phyloP scores from a whole-genome alignment of 208 protist genomes.

The Leishmania arabica region DNA sequence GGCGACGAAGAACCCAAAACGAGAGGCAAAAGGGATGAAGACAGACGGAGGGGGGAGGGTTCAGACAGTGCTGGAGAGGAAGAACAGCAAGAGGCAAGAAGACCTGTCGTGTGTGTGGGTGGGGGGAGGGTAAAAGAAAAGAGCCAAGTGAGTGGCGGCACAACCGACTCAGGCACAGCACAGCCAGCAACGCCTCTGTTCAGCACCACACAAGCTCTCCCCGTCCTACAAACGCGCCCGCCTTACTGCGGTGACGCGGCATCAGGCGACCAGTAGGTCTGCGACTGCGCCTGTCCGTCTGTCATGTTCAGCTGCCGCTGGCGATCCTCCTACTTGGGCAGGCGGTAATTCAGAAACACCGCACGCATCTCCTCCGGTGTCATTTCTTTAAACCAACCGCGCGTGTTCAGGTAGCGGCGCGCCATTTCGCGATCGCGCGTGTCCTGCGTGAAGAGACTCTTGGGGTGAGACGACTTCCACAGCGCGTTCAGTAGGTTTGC shows the following conservation, averaged over 20 bases:
- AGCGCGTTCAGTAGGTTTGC: constrained; percentile 80
- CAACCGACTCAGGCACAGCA: constrained; percentile 2
- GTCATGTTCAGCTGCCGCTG: constrained; percentile 40
- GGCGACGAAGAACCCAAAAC: background rate
- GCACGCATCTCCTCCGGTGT: constrained; percentile 72
- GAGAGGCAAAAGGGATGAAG: background rate
- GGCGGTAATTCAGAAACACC: constrained; percentile 76
- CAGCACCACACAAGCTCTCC: background rate
- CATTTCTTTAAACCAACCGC: constrained; percentile 89
- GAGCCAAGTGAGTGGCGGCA: background rate
- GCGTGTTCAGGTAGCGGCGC: constrained; percentile 65
- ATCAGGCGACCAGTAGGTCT: constrained; percentile 58
- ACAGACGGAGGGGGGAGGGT: background rate
- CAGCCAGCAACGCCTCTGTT: background rate
- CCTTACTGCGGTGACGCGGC: background rate
- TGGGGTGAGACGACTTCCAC: constrained; percentile 72
- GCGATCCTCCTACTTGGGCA: constrained; percentile 55
- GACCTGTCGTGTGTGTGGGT: background rate
- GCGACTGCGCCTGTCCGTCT: constrained; percentile 23
- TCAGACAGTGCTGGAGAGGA: constrained; percentile 10
- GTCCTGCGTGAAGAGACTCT: constrained; percentile 51
- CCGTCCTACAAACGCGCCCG: background rate
- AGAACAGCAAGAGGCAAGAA: background rate
- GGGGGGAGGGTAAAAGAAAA: background rate
- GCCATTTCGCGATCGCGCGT: constrained; percentile 63